Conservation (phyloP, 116 monocot species). For the Papilionanthe hybrid region DNA sequence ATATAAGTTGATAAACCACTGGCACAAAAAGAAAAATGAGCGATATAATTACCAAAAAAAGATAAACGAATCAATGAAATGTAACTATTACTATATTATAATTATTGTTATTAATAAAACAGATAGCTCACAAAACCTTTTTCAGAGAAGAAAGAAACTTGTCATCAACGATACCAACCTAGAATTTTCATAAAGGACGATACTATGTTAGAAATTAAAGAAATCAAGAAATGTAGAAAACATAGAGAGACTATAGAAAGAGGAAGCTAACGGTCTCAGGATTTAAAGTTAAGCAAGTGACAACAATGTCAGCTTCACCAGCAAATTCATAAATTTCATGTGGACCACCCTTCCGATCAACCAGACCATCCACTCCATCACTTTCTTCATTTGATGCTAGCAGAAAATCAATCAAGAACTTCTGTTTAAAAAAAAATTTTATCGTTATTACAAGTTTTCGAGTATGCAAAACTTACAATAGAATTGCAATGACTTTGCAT, state of each 20-base stretch:
- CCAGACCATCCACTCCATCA: slow-evolving; percentile 35
- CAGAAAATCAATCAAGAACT: slow-evolving; percentile 7
- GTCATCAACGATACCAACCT: slow-evolving; percentile 67
- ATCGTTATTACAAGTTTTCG: neutral
- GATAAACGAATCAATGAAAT: neutral
- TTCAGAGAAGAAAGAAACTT: slow-evolving; percentile 79
- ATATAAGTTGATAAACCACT: neutral
- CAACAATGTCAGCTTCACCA: slow-evolving; percentile 82
- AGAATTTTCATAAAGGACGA: slow-evolving; percentile 15
- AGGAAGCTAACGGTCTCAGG: slow-evolving; percentile 53
- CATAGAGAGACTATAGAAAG: neutral
- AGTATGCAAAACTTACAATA: slow-evolving; percentile 25
- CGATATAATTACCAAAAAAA: neutral
- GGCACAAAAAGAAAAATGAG: neutral
- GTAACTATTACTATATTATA: neutral
- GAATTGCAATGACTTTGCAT: slow-evolving; percentile 6
- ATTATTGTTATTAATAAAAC: no score
- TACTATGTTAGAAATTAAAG: slow-evolving; percentile 2
- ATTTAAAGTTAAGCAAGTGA: slow-evolving; percentile 62
- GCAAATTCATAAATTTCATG: slow-evolving; percentile 78
- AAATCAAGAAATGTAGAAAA: neutral
- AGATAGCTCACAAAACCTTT: slow-evolving; percentile 43
- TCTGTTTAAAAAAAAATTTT: neutral
- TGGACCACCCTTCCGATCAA: slow-evolving; percentile 73
- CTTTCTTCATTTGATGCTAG: slow-evolving; percentile 11